Percentiles rank a stretch among this genome's conserved stretches.
Evolutionary conservation across 2,329 filamentous ascomycete species (phyloP).

Genomic region (Teratosphaeriaceae sp.): DNA sequence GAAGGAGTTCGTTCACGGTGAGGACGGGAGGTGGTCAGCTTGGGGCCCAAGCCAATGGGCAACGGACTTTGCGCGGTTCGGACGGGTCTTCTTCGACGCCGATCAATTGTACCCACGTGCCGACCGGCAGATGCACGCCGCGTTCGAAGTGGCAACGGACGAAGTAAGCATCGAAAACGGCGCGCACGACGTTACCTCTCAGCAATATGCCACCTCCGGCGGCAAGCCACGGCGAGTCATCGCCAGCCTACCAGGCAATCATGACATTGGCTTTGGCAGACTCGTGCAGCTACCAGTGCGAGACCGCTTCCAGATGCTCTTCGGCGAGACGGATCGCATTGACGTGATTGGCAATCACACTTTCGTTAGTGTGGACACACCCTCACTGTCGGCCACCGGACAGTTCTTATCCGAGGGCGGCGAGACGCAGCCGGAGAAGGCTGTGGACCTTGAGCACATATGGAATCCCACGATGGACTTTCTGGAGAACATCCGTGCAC

Average conservation of each 20-base stretch:
- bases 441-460: constrained; percentile 40
- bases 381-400: constrained; percentile 74
- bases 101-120: constrained; percentile 26
- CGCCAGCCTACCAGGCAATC: constrained; percentile 83
- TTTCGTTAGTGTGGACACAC: constrained; percentile 82
- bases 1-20: constrained; percentile 23
- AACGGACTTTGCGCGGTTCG: constrained; percentile 77
- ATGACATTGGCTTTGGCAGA: constrained; percentile 85
- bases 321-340: constrained; percentile 85
- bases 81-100: constrained; percentile 65
- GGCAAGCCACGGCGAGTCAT: constrained; percentile 74
- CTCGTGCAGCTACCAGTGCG: constrained; percentile 76
- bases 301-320: constrained; percentile 77
- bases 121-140: constrained; percentile 15
- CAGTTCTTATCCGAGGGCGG: constrained; percentile 49
- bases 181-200: constrained; percentile 54
- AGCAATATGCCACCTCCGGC: constrained; percentile 45
- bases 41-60: constrained; percentile 84
- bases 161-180: constrained; percentile 22
- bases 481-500: constrained; percentile 56
- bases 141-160: constrained; percentile 17
- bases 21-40: constrained; percentile 47
- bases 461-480: constrained; percentile 74
- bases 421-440: constrained; percentile 42
- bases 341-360: constrained; percentile 93